Evolutionary conservation across 2,329 filamentous ascomycete genomes (phyloP), one percentile per base, ranked within the genome.

Genomic region (Talaromyces amestolkiae): DNA sequence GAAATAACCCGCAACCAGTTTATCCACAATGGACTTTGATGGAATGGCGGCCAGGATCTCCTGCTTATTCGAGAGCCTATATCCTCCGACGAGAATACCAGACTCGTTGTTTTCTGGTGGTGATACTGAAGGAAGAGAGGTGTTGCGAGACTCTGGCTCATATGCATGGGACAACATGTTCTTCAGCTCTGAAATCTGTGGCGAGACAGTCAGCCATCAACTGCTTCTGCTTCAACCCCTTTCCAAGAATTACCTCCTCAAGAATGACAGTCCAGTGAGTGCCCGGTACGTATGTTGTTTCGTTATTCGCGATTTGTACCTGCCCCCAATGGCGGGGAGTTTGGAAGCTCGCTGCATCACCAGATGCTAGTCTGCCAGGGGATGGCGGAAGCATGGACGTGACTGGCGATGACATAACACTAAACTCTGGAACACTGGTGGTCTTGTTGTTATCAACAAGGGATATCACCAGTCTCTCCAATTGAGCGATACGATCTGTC

Each of bases 261-360:
- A 63, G 43, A 24, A 63, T 56, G 15, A 45, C 49, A 22, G 2
- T 45, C 61, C 61, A 63, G 24, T 63, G 61, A 45, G 61, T 56
- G 17, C 49, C 27, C 17, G 47, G 61, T 27, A 63, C 51, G 11
- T 63, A 63, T 17, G 15, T 45, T 24, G 61, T 56, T 39, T 31
- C 35, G 11, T 33, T 13, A 27, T 56, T 37, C 5, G 15, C 17
- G 2, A 45, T 7, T 63, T 37, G 51, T 43, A 54, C 13, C 5
- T 51, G 47, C 33, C 61, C 61, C 51, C 51, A 54, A 19, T 35
- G n/a, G 31, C 31, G 31, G n/a, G 31, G 31, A 37, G 51, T 13
- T 19, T 54, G 51, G n/a, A 35, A 19, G 19, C 39, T 15, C 13
- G 15, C 6, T 27, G n/a, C 39, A 49, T 39, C 61, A 3, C 37